Evolutionary conservation across 2,329 filamentous ascomycete species (phyloP), one percentile per base, ranked within the genome.

Genomic region (Exophiala dermatitidis): DNA sequence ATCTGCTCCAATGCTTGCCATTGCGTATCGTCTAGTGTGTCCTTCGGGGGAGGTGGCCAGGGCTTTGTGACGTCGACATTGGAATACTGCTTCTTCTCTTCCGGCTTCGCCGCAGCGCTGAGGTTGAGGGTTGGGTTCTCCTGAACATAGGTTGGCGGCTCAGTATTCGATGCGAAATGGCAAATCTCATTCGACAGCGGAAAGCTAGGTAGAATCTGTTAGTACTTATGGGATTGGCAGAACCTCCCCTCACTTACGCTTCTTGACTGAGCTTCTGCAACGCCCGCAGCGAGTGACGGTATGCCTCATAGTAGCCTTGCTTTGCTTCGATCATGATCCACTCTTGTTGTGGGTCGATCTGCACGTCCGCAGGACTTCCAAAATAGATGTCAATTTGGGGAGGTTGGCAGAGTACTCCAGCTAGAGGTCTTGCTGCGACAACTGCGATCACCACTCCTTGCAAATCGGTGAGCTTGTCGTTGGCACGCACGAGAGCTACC

Each of bases 261-360:
- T 86, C 83, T 56, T 67, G 66, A 52, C 69, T 76, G 69, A 79
- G 66, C 69, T 82, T 74, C 71, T 95, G 88, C 1, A 95, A 69
- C 0, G 86, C 84, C 9, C 80, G 72, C 65, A 96, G 75, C 0
- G 83, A 84, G 65, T 95, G 82, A 0, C 87, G 78, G 36, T 81
- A 77, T 0, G 86, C 81, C 67, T 96, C 90, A 58, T 82, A 95
- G 65, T 90, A 95, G 0, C 86, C 84, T 0, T 69, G 68, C 2
- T 83, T 78, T 1, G 85, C 78, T 64, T 95, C 88, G 0, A 95
- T 71, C 87, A 95, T 95, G 7, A 90, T 69, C 67, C 83, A 84
- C 61, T 86, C 82, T 33, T 78, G 68, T 10, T 78, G 76, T 0
- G 88, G 82, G 62, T 95, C 85, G 46, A 94, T 74, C 19, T 80